Conservation (phyloP, 2,329 filamentous ascomycete species). For the Cytospora piceicola region DNA sequence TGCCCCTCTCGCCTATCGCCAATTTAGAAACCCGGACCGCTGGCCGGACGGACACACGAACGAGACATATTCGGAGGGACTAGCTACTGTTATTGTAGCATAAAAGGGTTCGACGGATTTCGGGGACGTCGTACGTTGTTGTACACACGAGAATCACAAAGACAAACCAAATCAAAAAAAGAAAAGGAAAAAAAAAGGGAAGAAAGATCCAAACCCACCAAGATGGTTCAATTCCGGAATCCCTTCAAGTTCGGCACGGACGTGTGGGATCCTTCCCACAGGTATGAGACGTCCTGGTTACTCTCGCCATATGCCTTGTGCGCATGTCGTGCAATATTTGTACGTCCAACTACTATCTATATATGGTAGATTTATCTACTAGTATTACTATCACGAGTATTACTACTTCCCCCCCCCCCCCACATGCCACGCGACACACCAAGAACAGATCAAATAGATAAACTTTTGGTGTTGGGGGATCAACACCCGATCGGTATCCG, state of each 20-base stretch:
- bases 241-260: conserved; percentile 45
- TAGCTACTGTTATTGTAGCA: neutral
- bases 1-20: no score
- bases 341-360: conserved; percentile 41
- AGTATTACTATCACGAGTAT: neutral
- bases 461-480: neutral
- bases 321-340: conserved; percentile 57
- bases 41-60: conserved; percentile 13
- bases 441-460: neutral
- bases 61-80: neutral
- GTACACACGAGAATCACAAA: no score
- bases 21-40: neutral
- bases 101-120: neutral
- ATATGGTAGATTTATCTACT: no score
- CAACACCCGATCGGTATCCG: neutral
- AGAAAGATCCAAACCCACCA: neutral
- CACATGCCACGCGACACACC: neutral
- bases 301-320: conserved; percentile 68
- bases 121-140: neutral
- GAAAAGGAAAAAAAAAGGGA: no score
- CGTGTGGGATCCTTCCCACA: conserved; percentile 60
- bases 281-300: conserved; percentile 82
- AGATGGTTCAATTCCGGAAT: conserved; percentile 27
- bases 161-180: no score
- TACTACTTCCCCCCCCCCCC: conserved; percentile 25